Conservation (phyloP, 306 rosid genomes). For the Begonia loranthoides region DNA sequence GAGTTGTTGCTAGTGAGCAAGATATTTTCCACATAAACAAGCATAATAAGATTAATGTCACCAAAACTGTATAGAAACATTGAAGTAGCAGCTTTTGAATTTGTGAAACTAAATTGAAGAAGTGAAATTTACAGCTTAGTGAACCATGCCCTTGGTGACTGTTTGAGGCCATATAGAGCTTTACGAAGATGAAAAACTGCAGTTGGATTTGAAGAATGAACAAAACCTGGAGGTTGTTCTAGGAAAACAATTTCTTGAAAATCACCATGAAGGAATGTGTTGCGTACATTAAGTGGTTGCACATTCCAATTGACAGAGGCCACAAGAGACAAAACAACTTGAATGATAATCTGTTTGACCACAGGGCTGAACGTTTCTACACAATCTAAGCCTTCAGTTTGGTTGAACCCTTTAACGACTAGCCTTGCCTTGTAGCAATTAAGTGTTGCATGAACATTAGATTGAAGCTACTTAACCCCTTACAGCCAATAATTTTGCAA, state of each 20-base stretch:
- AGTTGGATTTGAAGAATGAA: not conserved
- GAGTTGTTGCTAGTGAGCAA: not conserved
- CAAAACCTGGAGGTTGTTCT: not conserved
- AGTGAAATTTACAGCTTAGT: not conserved
- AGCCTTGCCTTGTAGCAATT: not conserved
- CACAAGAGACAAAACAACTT: not conserved
- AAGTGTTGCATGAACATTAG: not conserved
- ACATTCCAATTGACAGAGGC: not conserved
- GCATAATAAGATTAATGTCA: not conserved
- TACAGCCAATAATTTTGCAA: not conserved
- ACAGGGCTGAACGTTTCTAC: not conserved
- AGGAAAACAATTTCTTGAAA: not conserved
- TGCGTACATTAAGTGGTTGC: not conserved
- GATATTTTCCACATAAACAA: conserved; percentile 4
- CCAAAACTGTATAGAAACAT: not conserved
- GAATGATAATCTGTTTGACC: conserved; percentile 1
- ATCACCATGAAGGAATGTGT: not conserved
- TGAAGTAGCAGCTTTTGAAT: not conserved
- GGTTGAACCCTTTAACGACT: not conserved
- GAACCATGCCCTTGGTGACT: not conserved
- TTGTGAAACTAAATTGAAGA: not conserved
- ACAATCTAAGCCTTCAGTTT: not conserved
- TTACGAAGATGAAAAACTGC: not conserved
- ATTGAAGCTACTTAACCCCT: not conserved
- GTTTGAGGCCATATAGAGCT: conserved; percentile 2